Evolutionary conservation across 768 basidiomycete genomes (phyloP).

Genomic region (Agrocybe chaxingu): DNA sequence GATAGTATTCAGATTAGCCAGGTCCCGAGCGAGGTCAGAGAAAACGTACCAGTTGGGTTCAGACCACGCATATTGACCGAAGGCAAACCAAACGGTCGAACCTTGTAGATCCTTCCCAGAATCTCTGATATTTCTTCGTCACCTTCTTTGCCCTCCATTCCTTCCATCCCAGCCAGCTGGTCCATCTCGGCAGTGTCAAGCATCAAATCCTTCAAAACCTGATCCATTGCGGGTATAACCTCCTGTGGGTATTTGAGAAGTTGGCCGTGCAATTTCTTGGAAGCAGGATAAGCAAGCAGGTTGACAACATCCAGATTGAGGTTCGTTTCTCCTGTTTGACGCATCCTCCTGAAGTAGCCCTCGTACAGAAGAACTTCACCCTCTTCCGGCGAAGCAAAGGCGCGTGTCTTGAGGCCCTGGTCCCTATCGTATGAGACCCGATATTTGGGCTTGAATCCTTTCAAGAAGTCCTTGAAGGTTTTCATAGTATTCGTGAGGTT

Average conservation of each 20-base stretch:
- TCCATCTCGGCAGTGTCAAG: conserved; percentile 83
- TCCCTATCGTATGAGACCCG: conserved; percentile 69
- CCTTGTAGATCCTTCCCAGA: conserved; percentile 85
- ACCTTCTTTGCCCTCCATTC: conserved; percentile 72
- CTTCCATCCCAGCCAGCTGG: conserved; percentile 63
- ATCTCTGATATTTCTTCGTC: conserved; percentile 89
- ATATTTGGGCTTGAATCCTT: conserved; percentile 92
- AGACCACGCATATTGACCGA: conserved; percentile 92
- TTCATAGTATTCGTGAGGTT: conserved; percentile 90
- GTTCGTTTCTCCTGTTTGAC: conserved; percentile 88
- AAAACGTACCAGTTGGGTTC: conserved; percentile 80
- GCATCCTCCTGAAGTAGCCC: conserved; percentile 77
- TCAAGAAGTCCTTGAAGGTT: conserved; percentile 83
- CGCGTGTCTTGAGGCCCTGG: conserved; percentile 47
- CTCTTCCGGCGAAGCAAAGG: conserved; percentile 58
- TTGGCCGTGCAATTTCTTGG: conserved; percentile 79
- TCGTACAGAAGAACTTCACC: conserved; percentile 76
- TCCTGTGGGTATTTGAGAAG: conserved; percentile 95
- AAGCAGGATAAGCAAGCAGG: conserved; percentile 80
- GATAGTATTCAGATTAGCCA: not conserved
- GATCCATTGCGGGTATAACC: conserved; percentile 96
- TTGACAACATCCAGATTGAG: conserved; percentile 90
- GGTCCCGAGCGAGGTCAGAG: not conserved
- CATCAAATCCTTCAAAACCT: conserved; percentile 91
- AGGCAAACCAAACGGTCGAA: conserved; percentile 83